phyloP scores from a whole-genome alignment of 108 stramenopile species.

The Skeletonema menzelii region DNA sequence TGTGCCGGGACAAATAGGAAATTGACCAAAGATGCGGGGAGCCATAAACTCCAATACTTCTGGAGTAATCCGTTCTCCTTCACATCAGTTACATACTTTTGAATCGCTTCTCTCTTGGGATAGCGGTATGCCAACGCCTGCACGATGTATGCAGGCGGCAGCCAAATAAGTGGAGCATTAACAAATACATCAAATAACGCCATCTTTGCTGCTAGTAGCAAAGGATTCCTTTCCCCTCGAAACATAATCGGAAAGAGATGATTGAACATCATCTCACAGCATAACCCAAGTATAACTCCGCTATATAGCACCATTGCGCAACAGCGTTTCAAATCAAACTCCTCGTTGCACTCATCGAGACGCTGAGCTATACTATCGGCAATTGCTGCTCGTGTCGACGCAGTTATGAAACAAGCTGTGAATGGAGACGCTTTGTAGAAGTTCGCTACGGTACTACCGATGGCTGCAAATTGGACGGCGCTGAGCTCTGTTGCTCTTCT shows the following conservation, averaged over 20 bases:
- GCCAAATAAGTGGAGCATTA: constrained; percentile 19
- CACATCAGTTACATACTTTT: constrained; percentile 23
- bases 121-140: constrained; percentile 18
- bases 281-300: background rate
- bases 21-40: constrained; percentile 24
- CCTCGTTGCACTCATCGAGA: background rate
- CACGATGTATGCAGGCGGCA: constrained; percentile 32
- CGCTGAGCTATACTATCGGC: background rate
- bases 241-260: background rate
- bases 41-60: constrained; percentile 47
- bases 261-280: background rate
- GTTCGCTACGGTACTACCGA: constrained; percentile 1
- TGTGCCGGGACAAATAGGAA: constrained; percentile 39
- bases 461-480: background rate
- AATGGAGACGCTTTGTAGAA: constrained; percentile 12
- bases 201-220: background rate
- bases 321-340: background rate
- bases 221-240: background rate
- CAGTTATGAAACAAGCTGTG: constrained; percentile 4
- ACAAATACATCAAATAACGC: constrained; percentile 18
- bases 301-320: background rate
- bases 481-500: too few relatives aligned
- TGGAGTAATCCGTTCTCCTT: constrained; percentile 19
- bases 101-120: constrained; percentile 9
- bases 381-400: background rate